phyloP scores from a whole-genome alignment of 805 yeast genomes.

The Lachancea sp. region DNA sequence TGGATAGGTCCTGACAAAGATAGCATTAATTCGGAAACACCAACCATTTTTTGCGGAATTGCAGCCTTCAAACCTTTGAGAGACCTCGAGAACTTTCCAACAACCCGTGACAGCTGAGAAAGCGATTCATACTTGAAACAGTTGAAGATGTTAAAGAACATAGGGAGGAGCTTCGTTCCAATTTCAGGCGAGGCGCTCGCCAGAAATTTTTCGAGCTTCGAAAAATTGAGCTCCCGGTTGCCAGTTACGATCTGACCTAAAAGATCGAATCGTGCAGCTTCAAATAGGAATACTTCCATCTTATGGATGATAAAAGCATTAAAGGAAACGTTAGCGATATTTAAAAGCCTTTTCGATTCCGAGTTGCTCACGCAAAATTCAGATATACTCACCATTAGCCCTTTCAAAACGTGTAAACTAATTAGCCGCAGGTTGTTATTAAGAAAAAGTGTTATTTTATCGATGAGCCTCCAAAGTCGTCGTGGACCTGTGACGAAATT shows the following conservation, averaged over 20 bases:
- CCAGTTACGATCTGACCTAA: constrained; percentile 8
- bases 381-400: constrained; percentile 11
- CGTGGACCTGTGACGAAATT: neutral
- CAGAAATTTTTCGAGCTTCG: constrained; percentile 22
- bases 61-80: neutral
- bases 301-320: constrained; percentile 21
- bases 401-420: neutral
- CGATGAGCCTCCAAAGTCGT: constrained; percentile 14
- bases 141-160: constrained; percentile 20
- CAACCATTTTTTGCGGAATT: neutral
- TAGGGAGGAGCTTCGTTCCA: constrained; percentile 15
- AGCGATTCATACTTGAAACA: constrained; percentile 5
- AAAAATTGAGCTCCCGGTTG: constrained; percentile 2
- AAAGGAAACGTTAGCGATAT: constrained; percentile 25
- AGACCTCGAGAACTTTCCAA: neutral
- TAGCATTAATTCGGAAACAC: constrained; percentile 22
- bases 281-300: constrained; percentile 11
- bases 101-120: neutral
- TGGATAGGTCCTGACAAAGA: constrained; percentile 17
- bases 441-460: constrained; percentile 18
- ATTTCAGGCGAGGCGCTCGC: constrained; percentile 10
- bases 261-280: constrained; percentile 14
- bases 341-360: constrained; percentile 23
- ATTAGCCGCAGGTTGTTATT: constrained; percentile 14
- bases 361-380: constrained; percentile 16